Conservation (phyloP, 352 stramenopile genomes). For the Globisporangium nodosum region DNA sequence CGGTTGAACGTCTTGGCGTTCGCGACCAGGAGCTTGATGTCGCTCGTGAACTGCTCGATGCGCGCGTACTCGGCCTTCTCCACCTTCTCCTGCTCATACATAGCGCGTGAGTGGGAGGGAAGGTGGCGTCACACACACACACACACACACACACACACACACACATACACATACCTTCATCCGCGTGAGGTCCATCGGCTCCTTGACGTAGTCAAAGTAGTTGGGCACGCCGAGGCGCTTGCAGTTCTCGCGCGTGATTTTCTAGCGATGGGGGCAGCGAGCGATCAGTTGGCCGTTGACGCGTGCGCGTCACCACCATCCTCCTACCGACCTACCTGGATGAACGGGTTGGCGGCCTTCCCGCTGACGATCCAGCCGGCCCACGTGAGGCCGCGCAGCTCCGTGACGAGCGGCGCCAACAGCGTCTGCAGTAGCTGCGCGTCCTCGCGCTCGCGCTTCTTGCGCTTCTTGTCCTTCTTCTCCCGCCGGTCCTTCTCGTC, state of each 20-base stretch:
- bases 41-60: conserved; percentile 69
- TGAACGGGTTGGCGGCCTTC: conserved; percentile 73
- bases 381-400: conserved; percentile 70
- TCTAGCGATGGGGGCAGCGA: conserved; percentile 14
- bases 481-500: conserved; percentile 75
- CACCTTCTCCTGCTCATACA: conserved; percentile 44
- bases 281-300: background rate
- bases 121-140: background rate
- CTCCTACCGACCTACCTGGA: conserved; percentile 21
- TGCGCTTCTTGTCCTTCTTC: conserved; percentile 84
- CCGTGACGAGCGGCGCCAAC: conserved; percentile 54
- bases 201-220: conserved; percentile 84
- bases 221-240: conserved; percentile 75
- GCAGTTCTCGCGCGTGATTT: conserved; percentile 85
- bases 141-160: background rate
- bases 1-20: conserved; percentile 87
- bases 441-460: conserved; percentile 75
- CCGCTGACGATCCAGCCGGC: conserved; percentile 63
- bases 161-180: conserved; percentile 36
- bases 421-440: conserved; percentile 66
- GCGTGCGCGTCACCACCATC: background rate
- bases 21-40: conserved; percentile 75
- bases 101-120: background rate
- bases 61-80: conserved; percentile 67
- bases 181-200: conserved; percentile 77